Evolutionary conservation across 2,329 filamentous ascomycete species (phyloP).

Genomic region (Calonectria honghensis): DNA sequence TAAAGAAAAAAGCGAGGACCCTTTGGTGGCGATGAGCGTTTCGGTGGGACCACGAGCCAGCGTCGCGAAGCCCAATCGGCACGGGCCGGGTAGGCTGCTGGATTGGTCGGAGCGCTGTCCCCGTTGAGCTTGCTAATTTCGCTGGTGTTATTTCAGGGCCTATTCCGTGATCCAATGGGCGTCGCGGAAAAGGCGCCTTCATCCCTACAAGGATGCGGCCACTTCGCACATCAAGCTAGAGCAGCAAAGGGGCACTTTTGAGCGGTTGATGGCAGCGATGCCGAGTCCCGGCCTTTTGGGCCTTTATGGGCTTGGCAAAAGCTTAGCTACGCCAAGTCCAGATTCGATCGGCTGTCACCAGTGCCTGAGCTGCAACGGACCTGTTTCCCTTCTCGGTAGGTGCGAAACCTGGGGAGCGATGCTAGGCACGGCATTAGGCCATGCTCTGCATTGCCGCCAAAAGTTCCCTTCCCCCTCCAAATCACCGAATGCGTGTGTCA

Average conservation of each 20-base stretch:
- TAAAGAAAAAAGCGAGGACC: not conserved
- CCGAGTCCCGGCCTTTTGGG: constrained; percentile 15
- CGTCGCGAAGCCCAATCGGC: constrained; percentile 10
- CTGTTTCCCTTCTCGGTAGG: constrained; percentile 25
- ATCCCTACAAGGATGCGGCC: not conserved
- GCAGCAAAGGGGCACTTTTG: not conserved
- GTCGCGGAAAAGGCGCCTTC: not conserved
- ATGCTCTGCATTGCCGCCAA: constrained; percentile 14
- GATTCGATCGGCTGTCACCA: constrained; percentile 1
- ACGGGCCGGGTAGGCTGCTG: constrained; percentile 6
- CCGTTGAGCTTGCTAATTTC: constrained; percentile 8
- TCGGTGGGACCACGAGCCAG: constrained; percentile 2
- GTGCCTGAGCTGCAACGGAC: not conserved
- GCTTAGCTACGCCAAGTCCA: constrained; percentile 16
- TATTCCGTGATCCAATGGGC: not conserved
- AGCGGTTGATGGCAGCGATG: not conserved
- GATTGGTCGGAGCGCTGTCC: constrained; percentile 13
- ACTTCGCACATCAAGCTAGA: too few relatives aligned
- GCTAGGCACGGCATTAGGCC: constrained; percentile 21
- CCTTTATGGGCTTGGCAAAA: constrained; percentile 9
- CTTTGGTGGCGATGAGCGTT: constrained; percentile 1
- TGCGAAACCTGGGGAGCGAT: constrained; percentile 9
- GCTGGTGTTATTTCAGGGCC: constrained; percentile 12
- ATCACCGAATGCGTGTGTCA: constrained; percentile 15
- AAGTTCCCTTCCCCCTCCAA: not conserved